Evolutionary conservation across 208 protist species (phyloP), one percentile per base, ranked within the genome.

Genomic region (Wallacemonas sp.): DNA sequence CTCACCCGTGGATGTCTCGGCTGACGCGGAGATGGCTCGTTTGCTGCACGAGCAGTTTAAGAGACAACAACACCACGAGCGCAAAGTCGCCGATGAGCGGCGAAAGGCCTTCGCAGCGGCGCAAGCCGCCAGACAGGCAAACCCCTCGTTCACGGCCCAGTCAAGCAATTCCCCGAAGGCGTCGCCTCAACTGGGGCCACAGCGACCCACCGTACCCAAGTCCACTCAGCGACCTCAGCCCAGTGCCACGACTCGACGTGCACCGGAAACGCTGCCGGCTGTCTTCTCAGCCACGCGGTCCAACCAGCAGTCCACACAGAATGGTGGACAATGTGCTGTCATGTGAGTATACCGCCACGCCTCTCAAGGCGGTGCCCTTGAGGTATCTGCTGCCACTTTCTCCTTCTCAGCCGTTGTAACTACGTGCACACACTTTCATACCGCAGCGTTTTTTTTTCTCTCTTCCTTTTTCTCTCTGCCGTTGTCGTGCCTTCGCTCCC

Each of bases 41-140:
- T 24, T 27, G 12, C 63, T 87, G 63, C 80, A 87, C 27, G 37
- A 53, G 52, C 36, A 66, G 34, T 87, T 73, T 45, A 39, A 63
- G 13, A 27, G 36, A 6, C 55, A 73, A 15, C 54, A 66, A 34
- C 71, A 59, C 32, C 57, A 57, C 29, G 34, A 66, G 38, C 50
- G 44, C 21, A 26, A 13, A 36, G 13, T 5, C 24, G 27, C 38
- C 3, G 41, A 57, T 19, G 45, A 57, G 21, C 41, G 30, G 32
- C 44, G 45, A 41, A 60, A 39, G 36, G 55, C 55, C 37, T n/a
- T 17, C 17, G 32, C 55, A 45, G 36, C 0, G 39, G 22, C 10
- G 32, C 5, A n/a, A 17, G 36, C 21, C 37, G 9, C 54, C 22
- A 60, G 34, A 12, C 32, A 13, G 22, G 0, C 48, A 29, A 50